A percentile compares a stretch with the other conserved stretches of the same genome.
These are phyloP conservation scores for Penicillium argentinense DNA, from an alignment of 495 filamentous ascomycete species.

Conservation along the genomic window DNA sequence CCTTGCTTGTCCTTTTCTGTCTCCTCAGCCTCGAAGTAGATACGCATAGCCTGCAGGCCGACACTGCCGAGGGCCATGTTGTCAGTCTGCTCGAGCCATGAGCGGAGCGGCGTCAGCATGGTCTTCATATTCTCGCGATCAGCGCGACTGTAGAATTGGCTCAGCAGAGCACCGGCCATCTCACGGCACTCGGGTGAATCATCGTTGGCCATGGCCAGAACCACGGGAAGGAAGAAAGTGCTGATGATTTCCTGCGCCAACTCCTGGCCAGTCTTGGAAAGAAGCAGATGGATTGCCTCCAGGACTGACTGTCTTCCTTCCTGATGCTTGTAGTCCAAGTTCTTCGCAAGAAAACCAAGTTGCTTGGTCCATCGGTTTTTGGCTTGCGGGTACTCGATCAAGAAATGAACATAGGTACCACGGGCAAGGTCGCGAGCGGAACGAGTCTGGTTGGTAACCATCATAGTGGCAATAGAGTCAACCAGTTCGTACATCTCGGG, in stretches of 20 bases:
- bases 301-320: constrained; percentile 88
- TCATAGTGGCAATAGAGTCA: constrained; percentile 84
- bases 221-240: constrained; percentile 81
- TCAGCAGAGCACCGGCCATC: constrained; percentile 76
- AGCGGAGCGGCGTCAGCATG: constrained; percentile 65
- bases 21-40: constrained; percentile 74
- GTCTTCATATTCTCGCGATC: constrained; percentile 68
- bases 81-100: constrained; percentile 74
- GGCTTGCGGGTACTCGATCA: constrained; percentile 91
- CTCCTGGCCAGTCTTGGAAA: constrained; percentile 77
- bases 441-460: constrained; percentile 93
- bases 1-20: constrained; percentile 63
- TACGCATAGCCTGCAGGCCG: constrained; percentile 74
- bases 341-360: constrained; percentile 81
- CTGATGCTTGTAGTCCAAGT: constrained; percentile 84
- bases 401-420: constrained; percentile 88
- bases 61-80: constrained; percentile 68
- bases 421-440: constrained; percentile 82
- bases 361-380: constrained; percentile 86
- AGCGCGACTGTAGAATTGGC: constrained; percentile 75
- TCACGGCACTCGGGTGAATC: constrained; percentile 81
- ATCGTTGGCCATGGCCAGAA: constrained; percentile 84
- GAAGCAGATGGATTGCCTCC: constrained; percentile 79
- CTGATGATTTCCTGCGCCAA: constrained; percentile 77
- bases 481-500: constrained; percentile 87